These are phyloP conservation scores for Colletotrichum spinosum DNA, from an alignment of 2,329 filamentous ascomycete genomes.

Conservation along the genomic window DNA sequence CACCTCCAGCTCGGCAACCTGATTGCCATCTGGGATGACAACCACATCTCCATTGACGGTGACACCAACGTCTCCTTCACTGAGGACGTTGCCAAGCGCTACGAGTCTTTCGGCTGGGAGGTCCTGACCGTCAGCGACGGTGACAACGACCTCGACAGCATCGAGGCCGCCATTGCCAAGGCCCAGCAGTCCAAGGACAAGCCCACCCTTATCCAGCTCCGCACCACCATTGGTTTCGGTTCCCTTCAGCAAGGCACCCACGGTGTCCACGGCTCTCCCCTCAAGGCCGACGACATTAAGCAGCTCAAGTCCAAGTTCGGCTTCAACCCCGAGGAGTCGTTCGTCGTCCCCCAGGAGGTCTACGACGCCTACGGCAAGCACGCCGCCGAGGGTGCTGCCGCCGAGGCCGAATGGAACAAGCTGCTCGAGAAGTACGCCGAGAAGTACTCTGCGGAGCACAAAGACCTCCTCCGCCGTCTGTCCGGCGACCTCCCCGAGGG, in stretches of 20 bases:
- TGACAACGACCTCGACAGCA: constrained; percentile 86
- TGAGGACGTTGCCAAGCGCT: constrained; percentile 94
- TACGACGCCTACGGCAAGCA: constrained; percentile 92
- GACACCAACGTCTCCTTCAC: constrained; percentile 97
- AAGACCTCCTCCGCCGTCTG: constrained; percentile 84
- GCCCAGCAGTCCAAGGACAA: constrained; percentile 92
- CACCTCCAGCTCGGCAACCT: constrained; percentile 98
- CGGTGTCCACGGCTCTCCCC: constrained; percentile 94
- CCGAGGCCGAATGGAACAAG: constrained; percentile 95
- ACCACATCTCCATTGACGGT: constrained; percentile 95
- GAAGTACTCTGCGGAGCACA: constrained; percentile 82
- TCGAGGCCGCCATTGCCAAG: constrained; percentile 88
- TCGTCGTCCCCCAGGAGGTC: constrained; percentile 93
- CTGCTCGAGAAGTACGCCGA: constrained; percentile 87
- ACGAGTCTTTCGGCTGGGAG: constrained; percentile 98
- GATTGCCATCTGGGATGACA: constrained; percentile 97
- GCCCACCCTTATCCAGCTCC: constrained; percentile 96
- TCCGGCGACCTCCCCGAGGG: constrained; percentile 89
- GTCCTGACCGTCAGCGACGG: constrained; percentile 85
- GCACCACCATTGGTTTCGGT: constrained; percentile 96
- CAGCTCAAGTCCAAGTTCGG: constrained; percentile 95
- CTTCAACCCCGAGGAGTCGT: constrained; percentile 94
- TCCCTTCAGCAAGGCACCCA: constrained; percentile 93
- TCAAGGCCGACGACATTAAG: constrained; percentile 95
- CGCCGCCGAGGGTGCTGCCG: constrained; percentile 85